Percentiles rank a stretch among this genome's conserved stretches.
phyloP scores from a whole-genome alignment of 768 basidiomycete species.

The Tricholoma furcatifolium region DNA sequence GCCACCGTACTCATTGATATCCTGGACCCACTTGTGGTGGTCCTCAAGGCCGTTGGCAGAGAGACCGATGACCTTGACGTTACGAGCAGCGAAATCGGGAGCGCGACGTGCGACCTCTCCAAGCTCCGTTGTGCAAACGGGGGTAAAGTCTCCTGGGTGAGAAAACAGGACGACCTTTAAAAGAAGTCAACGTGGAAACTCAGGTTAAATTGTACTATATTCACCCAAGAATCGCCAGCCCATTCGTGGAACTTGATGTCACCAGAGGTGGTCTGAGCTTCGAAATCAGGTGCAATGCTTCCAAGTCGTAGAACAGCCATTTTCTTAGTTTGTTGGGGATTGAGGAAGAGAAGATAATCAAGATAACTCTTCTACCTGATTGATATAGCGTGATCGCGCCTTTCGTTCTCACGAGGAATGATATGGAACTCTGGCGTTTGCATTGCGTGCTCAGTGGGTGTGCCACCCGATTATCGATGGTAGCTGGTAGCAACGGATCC shows the following conservation, averaged over 20 bases:
- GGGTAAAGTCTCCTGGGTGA: conserved; percentile 92
- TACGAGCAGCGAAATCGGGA: conserved; percentile 80
- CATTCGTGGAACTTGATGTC: conserved; percentile 91
- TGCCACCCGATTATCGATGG: too few species aligned
- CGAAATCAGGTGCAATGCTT: conserved; percentile 86
- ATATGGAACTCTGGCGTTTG: conserved; percentile 30
- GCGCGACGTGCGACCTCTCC: conserved; percentile 91
- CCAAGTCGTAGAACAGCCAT: conserved; percentile 75
- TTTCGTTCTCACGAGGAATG: conserved; percentile 57
- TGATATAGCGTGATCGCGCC: conserved; percentile 42
- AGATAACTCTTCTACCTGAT: background rate
- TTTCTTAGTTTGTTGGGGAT: conserved; percentile 7
- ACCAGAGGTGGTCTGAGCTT: conserved; percentile 86
- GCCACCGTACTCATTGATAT: conserved; percentile 80
- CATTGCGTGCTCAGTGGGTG: conserved; percentile 40
- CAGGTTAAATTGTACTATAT: conserved; percentile 17
- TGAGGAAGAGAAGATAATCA: background rate
- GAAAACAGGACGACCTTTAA: conserved; percentile 84
- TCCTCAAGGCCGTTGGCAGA: conserved; percentile 87
- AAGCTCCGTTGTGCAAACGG: conserved; percentile 95
- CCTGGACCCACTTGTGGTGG: conserved; percentile 86
- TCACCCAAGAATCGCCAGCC: conserved; percentile 86
- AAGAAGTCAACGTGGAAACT: conserved; percentile 1
- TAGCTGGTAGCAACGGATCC: too few species aligned
- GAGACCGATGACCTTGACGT: conserved; percentile 92